These are phyloP conservation scores for Cylindrotheca fusiformis DNA, from an alignment of 108 stramenopile species.

Conservation along the genomic window DNA sequence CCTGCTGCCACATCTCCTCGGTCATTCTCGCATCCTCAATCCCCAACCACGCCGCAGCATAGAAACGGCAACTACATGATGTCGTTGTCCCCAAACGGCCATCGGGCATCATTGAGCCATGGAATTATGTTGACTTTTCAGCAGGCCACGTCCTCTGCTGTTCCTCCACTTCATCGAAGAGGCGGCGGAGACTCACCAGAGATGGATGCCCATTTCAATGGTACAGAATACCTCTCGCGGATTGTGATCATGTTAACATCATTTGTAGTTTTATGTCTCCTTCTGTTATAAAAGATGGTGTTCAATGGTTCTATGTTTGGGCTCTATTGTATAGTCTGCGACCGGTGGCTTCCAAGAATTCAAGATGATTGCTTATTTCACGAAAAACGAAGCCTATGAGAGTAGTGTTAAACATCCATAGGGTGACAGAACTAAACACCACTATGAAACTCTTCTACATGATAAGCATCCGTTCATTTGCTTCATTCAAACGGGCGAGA, in stretches of 20 bases:
- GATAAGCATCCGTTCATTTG: background rate
- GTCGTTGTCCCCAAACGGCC: slow-evolving; percentile 27
- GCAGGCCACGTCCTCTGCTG: slow-evolving; percentile 18
- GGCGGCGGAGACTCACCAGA: slow-evolving; percentile 4
- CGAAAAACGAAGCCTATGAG: too few relatives aligned
- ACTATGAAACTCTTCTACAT: too few relatives aligned
- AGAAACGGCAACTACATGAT: slow-evolving; percentile 1
- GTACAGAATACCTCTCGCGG: slow-evolving; percentile 61
- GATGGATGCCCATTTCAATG: slow-evolving; percentile 18
- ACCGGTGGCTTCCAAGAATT: too few relatives aligned
- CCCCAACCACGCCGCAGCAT: slow-evolving; percentile 8
- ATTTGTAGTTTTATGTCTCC: slow-evolving; percentile 75
- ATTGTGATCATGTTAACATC: slow-evolving; percentile 67
- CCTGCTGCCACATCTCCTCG: slow-evolving; percentile 9
- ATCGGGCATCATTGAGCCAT: slow-evolving; percentile 31
- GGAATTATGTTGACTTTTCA: slow-evolving; percentile 35
- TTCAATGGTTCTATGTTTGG: too few relatives aligned
- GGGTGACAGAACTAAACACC: too few relatives aligned
- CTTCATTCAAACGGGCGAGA: background rate
- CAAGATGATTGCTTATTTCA: too few relatives aligned
- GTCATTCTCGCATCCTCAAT: slow-evolving; percentile 7
- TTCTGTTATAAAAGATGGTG: slow-evolving; percentile 71
- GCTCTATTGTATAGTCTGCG: too few relatives aligned
- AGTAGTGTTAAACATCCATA: too few relatives aligned
- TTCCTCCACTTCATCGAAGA: slow-evolving; percentile 14